Evolutionary conservation across 306 rosid genomes (phyloP).

Genomic region (Citrullus colocynthis): DNA sequence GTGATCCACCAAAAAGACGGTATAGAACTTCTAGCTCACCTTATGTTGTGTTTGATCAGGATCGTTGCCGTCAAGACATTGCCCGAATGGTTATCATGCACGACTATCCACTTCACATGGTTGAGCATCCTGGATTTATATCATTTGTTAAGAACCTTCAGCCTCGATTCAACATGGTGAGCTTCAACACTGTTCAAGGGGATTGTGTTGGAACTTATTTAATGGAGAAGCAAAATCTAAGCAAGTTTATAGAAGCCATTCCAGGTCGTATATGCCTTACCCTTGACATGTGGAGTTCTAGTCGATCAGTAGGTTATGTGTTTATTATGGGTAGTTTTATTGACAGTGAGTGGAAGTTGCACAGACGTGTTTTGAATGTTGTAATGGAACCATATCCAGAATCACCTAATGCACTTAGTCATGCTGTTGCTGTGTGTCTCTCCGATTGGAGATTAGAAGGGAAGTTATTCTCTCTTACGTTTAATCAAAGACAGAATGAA

Average conservation of each 20-base stretch:
- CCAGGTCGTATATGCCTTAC: slow-evolving; percentile 87
- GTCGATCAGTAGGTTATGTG: slow-evolving; percentile 74
- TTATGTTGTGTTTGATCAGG: slow-evolving; percentile 55
- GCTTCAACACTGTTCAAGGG: slow-evolving; percentile 88
- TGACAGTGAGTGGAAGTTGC: slow-evolving; percentile 84
- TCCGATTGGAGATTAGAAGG: slow-evolving; percentile 79
- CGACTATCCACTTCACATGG: slow-evolving; percentile 94
- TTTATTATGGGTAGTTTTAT: slow-evolving; percentile 82
- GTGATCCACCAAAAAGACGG: slow-evolving; percentile 58
- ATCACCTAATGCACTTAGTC: slow-evolving; percentile 59
- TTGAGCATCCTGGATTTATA: slow-evolving; percentile 86
- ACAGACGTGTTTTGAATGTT: slow-evolving; percentile 72
- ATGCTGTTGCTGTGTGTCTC: slow-evolving; percentile 84
- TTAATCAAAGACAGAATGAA: slow-evolving; percentile 31
- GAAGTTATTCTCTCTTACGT: slow-evolving; percentile 68
- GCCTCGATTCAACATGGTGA: slow-evolving; percentile 82
- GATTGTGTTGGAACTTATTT: slow-evolving; percentile 89
- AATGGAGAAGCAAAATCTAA: slow-evolving; percentile 54
- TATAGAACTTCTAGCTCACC: slow-evolving; percentile 57
- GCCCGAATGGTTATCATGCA: slow-evolving; percentile 97
- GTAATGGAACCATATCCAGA: slow-evolving; percentile 92
- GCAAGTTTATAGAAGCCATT: slow-evolving; percentile 50
- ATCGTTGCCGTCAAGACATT: slow-evolving; percentile 80
- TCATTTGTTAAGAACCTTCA: slow-evolving; percentile 80
- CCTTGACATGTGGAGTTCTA: slow-evolving; percentile 70